Base-by-base conservation (phyloP, 1,139 yeast genomes). In the Yamadazyma spencermartinsiae region DNA sequence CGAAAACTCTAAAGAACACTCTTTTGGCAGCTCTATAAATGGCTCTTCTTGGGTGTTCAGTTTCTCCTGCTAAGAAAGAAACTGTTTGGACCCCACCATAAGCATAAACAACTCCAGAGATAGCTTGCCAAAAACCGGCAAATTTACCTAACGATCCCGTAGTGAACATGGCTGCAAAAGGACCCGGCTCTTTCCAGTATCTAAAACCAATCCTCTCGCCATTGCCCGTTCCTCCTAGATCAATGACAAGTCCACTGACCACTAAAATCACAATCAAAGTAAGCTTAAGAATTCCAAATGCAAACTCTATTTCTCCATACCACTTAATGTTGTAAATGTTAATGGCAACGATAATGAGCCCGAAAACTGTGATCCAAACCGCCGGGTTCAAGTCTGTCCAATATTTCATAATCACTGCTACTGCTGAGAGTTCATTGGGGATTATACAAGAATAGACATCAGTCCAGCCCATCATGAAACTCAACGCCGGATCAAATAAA, bases 31-130 rank as follows among this genome's bases (percentile, higher is more conserved):
- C 94, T 48, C 72, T 70, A 37, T 94, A 92, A 36, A 86, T 65
- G 21, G 86, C 57, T 54, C 73, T 73, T 55, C 72, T 49, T 31
- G 96, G 95, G 58, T 84, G 78, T 31, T 71, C 71, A 29, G 94
- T 79, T 63, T 87, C 95, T 11, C 94, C 89, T 20, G 95, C 86
- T n/a, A 95, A 87, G 46, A 87, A 67, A 38, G 92, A 90, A 42
- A 83, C 82, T 50, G 70, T 60, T 50, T 72, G 76, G 17, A 73
- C 63, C 30, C 69, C 69, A 34, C 68, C 89, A 54, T 85, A 84
- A 3, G 95, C 80, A 61, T 86, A 88, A 6, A 96, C 95, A 21
- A 85, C 86, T 9, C 86, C 69, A 51, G 87, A 78, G 23, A 87
- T 79, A 48, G 96, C 96, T 56, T 86, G 86, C 49, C 84, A 62